Evolutionary conservation across 2,329 filamentous ascomycete species (phyloP).

Genomic region (Aspergillus texensis): DNA sequence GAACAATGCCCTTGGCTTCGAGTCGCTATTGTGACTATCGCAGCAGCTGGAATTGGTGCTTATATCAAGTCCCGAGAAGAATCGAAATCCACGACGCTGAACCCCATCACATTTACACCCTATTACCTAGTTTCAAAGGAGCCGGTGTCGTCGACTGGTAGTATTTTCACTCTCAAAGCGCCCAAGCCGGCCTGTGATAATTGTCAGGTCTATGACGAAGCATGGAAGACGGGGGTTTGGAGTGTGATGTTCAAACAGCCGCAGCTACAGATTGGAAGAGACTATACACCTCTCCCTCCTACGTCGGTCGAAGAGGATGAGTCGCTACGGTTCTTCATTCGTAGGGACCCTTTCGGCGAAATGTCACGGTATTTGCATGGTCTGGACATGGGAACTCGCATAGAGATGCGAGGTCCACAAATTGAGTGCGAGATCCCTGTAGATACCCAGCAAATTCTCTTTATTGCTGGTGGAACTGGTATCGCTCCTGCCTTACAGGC

Average conservation of each 20-base stretch:
- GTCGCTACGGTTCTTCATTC: slow-evolving; percentile 72
- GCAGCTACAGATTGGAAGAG: slow-evolving; percentile 84
- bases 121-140: slow-evolving; percentile 47
- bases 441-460: slow-evolving; percentile 65
- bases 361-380: slow-evolving; percentile 79
- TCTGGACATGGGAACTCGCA: slow-evolving; percentile 61
- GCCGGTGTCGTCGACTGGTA: slow-evolving; percentile 50
- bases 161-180: slow-evolving; percentile 49
- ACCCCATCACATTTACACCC: slow-evolving; percentile 42
- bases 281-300: slow-evolving; percentile 79
- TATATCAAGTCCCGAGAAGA: slow-evolving; percentile 36
- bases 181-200: slow-evolving; percentile 34
- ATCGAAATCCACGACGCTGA: slow-evolving; percentile 31
- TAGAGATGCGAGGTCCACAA: slow-evolving; percentile 80
- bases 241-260: slow-evolving; percentile 94
- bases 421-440: slow-evolving; percentile 66
- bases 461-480: slow-evolving; percentile 89
- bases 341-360: slow-evolving; percentile 78
- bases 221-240: slow-evolving; percentile 72
- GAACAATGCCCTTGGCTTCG: slow-evolving; percentile 38
- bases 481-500: slow-evolving; percentile 88
- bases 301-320: slow-evolving; percentile 35
- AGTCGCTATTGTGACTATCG: slow-evolving; percentile 35
- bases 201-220: slow-evolving; percentile 44
- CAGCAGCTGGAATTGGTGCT: slow-evolving; percentile 40